A percentile compares a stretch with the other conserved stretches of the same genome.
Conservation (phyloP, 2,329 filamentous ascomycete species). For the Penicillium sp. region DNA sequence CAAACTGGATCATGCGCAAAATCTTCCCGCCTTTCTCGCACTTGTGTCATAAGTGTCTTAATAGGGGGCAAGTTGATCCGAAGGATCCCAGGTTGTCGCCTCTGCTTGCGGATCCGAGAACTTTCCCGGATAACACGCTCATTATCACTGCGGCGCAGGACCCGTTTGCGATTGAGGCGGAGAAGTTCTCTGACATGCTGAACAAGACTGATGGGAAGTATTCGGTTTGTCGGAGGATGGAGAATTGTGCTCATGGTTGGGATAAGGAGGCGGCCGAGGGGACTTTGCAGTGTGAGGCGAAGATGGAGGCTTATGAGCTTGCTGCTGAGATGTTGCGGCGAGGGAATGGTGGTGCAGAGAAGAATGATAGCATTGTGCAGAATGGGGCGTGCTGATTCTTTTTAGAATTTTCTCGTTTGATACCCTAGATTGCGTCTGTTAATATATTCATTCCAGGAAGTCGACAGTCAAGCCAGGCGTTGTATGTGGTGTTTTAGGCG, state of each 20-base stretch:
- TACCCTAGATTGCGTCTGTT: background rate
- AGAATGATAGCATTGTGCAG: background rate
- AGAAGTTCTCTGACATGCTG: slow-evolving; percentile 23
- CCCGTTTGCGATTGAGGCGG: slow-evolving; percentile 25
- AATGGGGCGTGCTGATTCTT: background rate
- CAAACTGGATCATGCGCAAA: slow-evolving; percentile 20
- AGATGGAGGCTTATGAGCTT: slow-evolving; percentile 31
- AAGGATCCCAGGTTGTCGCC: slow-evolving; percentile 29
- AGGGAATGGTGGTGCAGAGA: background rate
- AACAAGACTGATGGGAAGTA: slow-evolving; percentile 10
- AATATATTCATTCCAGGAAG: background rate
- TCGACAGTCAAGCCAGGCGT: no score
- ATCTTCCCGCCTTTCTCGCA: slow-evolving; percentile 25
- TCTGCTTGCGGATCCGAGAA: slow-evolving; percentile 13
- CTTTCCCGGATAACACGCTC: slow-evolving; percentile 23
- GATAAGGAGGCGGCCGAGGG: slow-evolving; percentile 35
- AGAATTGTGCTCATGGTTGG: slow-evolving; percentile 36
- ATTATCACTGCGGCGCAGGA: slow-evolving; percentile 28
- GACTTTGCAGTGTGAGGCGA: slow-evolving; percentile 23
- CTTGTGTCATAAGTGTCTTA: slow-evolving; percentile 26
- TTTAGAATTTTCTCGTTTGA: background rate
- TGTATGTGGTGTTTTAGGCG: no score
- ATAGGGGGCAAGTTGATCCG: slow-evolving; percentile 2
- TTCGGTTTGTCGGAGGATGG: slow-evolving; percentile 26
- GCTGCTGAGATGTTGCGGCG: slow-evolving; percentile 25